Percentiles rank a stretch among this genome's conserved stretches.
These are phyloP conservation scores for Lactifluus pinguis DNA, from an alignment of 768 basidiomycete genomes.

Conservation along the genomic window DNA sequence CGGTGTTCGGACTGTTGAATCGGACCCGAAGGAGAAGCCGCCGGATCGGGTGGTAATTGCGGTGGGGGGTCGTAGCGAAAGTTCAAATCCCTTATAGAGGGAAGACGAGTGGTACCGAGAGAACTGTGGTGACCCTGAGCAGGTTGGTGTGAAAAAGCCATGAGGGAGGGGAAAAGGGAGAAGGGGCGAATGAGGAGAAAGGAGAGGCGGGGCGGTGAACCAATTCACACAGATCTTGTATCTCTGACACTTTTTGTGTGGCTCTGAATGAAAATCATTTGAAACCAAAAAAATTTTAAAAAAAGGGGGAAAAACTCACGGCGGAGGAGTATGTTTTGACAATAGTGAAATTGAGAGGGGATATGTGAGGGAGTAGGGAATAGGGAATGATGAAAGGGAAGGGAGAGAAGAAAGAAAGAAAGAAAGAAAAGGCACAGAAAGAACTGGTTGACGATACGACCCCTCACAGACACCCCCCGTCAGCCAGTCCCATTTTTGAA, in stretches of 20 bases:
- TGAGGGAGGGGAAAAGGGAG: slow-evolving; percentile 22
- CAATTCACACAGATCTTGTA: neutral
- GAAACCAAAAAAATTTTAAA: neutral
- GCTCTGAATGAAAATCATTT: neutral
- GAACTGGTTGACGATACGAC: slow-evolving; percentile 7
- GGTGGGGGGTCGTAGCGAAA: slow-evolving; percentile 38
- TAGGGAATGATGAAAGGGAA: too few species aligned
- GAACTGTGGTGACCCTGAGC: slow-evolving; percentile 32
- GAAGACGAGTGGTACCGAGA: slow-evolving; percentile 43
- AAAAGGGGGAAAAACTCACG: neutral
- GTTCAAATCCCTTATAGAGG: slow-evolving; percentile 67
- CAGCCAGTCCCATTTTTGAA: slow-evolving; percentile 14
- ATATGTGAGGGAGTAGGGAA: too few species aligned
- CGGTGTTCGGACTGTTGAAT: slow-evolving; percentile 26
- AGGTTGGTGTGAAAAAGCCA: slow-evolving; percentile 44
- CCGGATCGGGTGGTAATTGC: slow-evolving; percentile 25
- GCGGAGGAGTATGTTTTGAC: neutral
- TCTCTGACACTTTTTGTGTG: neutral
- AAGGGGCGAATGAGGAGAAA: slow-evolving; percentile 27
- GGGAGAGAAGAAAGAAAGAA: slow-evolving; percentile 8
- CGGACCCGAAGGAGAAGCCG: slow-evolving; percentile 24
- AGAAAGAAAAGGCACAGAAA: slow-evolving; percentile 23
- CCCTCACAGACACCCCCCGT: neutral
- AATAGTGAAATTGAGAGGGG: neutral
- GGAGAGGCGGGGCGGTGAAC: slow-evolving; percentile 21